phyloP scores from a whole-genome alignment of 1,284 basidiomycete genomes.

The Rhodotorula sp. region DNA sequence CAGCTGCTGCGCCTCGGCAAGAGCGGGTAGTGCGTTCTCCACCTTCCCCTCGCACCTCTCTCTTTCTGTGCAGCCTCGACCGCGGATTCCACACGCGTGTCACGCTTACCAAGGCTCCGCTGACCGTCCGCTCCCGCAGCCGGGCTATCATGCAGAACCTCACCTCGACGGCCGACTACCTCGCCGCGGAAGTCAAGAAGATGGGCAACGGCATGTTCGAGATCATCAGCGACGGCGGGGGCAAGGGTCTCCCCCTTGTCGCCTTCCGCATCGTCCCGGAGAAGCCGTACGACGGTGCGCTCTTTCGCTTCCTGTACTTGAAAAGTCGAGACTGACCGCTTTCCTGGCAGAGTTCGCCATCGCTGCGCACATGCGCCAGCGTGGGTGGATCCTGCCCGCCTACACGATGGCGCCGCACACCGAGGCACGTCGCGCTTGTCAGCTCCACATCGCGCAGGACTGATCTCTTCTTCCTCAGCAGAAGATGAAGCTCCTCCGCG shows the following conservation, averaged over 20 bases:
- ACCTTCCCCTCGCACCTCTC: too few relatives aligned
- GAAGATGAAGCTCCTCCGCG: slow-evolving; percentile 48
- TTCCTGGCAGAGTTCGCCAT: slow-evolving; percentile 44
- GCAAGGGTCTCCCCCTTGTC: slow-evolving; percentile 47
- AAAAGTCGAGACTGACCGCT: too few relatives aligned
- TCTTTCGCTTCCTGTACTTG: not conserved
- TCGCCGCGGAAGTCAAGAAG: slow-evolving; percentile 40
- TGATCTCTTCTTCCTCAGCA: not conserved
- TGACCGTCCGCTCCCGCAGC: not conserved
- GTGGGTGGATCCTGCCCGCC: slow-evolving; percentile 48
- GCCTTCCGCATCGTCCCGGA: slow-evolving; percentile 46
- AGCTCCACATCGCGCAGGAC: not conserved
- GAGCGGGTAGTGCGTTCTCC: slow-evolving; percentile 43
- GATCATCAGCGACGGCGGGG: slow-evolving; percentile 44
- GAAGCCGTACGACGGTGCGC: slow-evolving; percentile 38
- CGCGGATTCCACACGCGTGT: too few relatives aligned
- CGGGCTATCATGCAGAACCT: slow-evolving; percentile 50
- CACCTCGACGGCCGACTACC: slow-evolving; percentile 43
- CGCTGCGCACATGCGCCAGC: slow-evolving; percentile 39
- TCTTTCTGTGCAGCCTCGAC: too few relatives aligned
- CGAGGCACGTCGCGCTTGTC: slow-evolving; percentile 13
- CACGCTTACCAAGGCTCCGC: too few relatives aligned
- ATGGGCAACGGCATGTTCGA: slow-evolving; percentile 46
- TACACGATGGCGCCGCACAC: slow-evolving; percentile 46
- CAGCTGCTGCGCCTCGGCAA: slow-evolving; percentile 41